Evolutionary conservation across 2,329 filamentous ascomycete species (phyloP).

Genomic region (Triangularia verruculosa): DNA sequence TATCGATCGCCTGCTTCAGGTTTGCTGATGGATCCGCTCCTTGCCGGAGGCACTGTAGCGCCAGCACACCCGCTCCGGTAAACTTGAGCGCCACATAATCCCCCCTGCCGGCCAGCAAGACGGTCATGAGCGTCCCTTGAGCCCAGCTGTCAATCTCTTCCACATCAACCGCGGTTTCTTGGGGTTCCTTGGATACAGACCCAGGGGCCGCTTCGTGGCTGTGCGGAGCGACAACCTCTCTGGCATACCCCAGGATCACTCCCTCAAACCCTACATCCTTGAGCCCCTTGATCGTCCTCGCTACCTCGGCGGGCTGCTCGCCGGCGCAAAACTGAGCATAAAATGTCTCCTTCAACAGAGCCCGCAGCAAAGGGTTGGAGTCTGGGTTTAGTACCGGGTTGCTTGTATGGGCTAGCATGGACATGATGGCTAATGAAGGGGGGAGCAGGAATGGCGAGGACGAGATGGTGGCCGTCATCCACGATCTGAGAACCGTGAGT

Average conservation of each 20-base stretch:
- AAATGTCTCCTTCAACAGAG: slow-evolving; percentile 74
- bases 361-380: slow-evolving; percentile 67
- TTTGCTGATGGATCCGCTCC: slow-evolving; percentile 56
- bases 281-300: slow-evolving; percentile 59
- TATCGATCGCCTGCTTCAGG: slow-evolving; percentile 67
- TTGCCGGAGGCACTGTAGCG: slow-evolving; percentile 61
- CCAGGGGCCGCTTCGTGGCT: neutral
- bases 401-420: slow-evolving; percentile 65
- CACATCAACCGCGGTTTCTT: slow-evolving; percentile 42
- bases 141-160: slow-evolving; percentile 70
- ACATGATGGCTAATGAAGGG: slow-evolving; percentile 67
- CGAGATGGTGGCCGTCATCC: slow-evolving; percentile 67
- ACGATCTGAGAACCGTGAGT: slow-evolving; percentile 63
- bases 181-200: neutral
- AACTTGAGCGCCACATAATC: slow-evolving; percentile 70
- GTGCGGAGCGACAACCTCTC: slow-evolving; percentile 70
- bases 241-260: slow-evolving; percentile 80
- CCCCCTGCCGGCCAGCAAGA: slow-evolving; percentile 66
- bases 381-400: slow-evolving; percentile 69
- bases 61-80: slow-evolving; percentile 75
- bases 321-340: slow-evolving; percentile 92
- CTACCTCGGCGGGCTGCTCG: slow-evolving; percentile 67
- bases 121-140: slow-evolving; percentile 70
- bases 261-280: slow-evolving; percentile 76
- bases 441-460: slow-evolving; percentile 66